phyloP scores from a whole-genome alignment of 2,329 filamentous ascomycete species.

The Tricladium varicosporioides region DNA sequence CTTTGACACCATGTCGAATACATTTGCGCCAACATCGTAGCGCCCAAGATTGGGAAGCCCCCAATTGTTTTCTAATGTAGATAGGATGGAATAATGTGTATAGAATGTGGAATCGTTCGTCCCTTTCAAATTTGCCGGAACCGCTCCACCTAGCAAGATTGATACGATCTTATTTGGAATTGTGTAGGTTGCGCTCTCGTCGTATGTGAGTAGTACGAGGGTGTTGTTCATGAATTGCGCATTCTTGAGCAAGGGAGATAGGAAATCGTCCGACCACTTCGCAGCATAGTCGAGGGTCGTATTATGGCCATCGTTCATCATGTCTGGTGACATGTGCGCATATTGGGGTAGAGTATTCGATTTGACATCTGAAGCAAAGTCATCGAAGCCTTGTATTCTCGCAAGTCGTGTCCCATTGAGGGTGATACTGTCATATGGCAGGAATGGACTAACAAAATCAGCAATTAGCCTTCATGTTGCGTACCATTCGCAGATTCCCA shows the following conservation, averaged over 20 bases:
- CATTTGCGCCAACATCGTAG: conserved; percentile 42
- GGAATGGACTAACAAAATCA: conserved; percentile 32
- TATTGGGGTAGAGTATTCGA: conserved; percentile 61
- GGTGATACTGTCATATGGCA: conserved; percentile 55
- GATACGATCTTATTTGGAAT: conserved; percentile 52
- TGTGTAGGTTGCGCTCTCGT: conserved; percentile 53
- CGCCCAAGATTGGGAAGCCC: conserved; percentile 41
- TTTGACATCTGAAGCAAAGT: conserved; percentile 58
- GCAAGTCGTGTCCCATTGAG: conserved; percentile 49
- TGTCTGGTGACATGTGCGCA: conserved; percentile 61
- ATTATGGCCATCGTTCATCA: conserved; percentile 65
- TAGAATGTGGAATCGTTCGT: conserved; percentile 51
- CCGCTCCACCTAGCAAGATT: conserved; percentile 53
- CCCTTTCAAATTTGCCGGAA: conserved; percentile 46
- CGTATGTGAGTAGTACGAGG: conserved; percentile 56
- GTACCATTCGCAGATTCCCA: background rate
- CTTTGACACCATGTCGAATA: conserved; percentile 32
- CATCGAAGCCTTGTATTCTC: conserved; percentile 60
- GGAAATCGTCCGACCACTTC: conserved; percentile 50
- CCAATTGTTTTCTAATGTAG: conserved; percentile 44
- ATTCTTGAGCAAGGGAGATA: conserved; percentile 51
- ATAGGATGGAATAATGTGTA: conserved; percentile 44
- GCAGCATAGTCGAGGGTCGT: conserved; percentile 50
- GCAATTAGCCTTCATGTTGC: background rate
- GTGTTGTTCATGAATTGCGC: conserved; percentile 51